Evolutionary conservation across 2,329 filamentous ascomycete species (phyloP).

Genomic region (Massarina eburnea): DNA sequence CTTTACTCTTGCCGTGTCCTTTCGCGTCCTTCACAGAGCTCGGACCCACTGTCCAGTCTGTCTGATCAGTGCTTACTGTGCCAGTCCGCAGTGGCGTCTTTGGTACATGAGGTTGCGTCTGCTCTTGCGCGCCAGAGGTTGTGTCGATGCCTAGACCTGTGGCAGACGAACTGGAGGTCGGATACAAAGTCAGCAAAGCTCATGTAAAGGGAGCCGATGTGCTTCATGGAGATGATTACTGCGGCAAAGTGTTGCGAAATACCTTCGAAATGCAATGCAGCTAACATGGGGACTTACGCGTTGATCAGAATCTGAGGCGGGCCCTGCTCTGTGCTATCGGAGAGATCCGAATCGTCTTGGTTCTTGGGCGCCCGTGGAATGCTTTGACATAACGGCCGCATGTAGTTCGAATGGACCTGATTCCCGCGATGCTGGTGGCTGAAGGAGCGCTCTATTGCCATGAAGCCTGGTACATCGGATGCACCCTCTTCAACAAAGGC

Average conservation of each 20-base stretch:
- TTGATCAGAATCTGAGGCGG: constrained; percentile 33
- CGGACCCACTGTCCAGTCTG: constrained; percentile 31
- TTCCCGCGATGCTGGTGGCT: constrained; percentile 63
- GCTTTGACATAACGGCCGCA: constrained; percentile 61
- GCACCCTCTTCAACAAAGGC: constrained; percentile 65
- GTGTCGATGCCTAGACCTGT: constrained; percentile 30
- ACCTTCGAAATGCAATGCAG: too few relatives aligned
- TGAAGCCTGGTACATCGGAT: constrained; percentile 65
- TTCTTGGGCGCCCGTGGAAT: constrained; percentile 39
- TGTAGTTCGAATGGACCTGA: constrained; percentile 62
- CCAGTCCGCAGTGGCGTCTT: constrained; percentile 30
- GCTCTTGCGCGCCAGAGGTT: constrained; percentile 21
- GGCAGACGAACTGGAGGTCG: too few relatives aligned
- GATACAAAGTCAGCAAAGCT: too few relatives aligned
- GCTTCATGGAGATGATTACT: too few relatives aligned
- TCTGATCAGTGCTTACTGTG: constrained; percentile 36
- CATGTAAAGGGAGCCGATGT: too few relatives aligned
- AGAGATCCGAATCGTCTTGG: constrained; percentile 37
- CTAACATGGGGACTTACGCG: too few relatives aligned
- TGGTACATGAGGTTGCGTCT: constrained; percentile 16
- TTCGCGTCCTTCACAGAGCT: constrained; percentile 26
- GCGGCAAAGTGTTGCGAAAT: too few relatives aligned
- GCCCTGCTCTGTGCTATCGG: constrained; percentile 31
- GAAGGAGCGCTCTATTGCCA: constrained; percentile 62
- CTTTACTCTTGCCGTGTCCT: constrained; percentile 27